Percentiles rank a stretch among this genome's conserved stretches.
Conservation (phyloP, 2,329 filamentous ascomycete genomes). For the Ophiostoma piceae region DNA sequence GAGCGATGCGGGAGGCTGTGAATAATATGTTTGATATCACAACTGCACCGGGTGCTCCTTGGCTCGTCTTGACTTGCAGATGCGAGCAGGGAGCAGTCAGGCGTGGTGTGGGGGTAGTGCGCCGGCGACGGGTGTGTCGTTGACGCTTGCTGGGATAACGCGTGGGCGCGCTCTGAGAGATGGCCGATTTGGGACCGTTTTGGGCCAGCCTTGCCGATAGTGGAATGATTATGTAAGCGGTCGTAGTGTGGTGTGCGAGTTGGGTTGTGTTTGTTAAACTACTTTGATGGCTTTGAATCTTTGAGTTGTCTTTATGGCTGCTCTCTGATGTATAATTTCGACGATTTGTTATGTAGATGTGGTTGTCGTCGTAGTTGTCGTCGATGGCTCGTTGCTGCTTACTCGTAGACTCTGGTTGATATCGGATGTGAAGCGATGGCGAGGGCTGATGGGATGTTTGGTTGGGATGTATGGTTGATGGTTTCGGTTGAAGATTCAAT, state of each 20-base stretch:
- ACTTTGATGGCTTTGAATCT: too few relatives aligned
- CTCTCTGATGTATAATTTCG: too few relatives aligned
- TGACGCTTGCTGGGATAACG: not conserved
- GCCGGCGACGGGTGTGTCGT: not conserved
- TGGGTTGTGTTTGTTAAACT: not conserved
- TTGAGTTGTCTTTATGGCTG: too few relatives aligned
- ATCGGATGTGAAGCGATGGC: not conserved
- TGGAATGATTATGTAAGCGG: constrained; percentile 7
- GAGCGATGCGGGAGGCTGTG: not conserved
- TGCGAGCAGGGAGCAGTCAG: not conserved
- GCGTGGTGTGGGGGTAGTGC: not conserved
- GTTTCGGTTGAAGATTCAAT: not conserved
- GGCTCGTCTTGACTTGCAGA: not conserved
- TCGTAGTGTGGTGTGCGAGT: not conserved
- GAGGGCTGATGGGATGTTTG: not conserved
- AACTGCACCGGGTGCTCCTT: not conserved
- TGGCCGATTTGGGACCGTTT: not conserved
- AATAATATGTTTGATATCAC: not conserved
- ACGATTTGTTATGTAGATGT: not conserved
- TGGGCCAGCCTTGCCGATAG: constrained; percentile 2
- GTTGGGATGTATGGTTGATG: not conserved
- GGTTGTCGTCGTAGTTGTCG: not conserved
- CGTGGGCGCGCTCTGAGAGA: not conserved
- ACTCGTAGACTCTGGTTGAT: not conserved
- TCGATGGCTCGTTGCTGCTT: not conserved